phyloP scores from a whole-genome alignment of 345 rosid species.

The Euphorbia tirucalli region DNA sequence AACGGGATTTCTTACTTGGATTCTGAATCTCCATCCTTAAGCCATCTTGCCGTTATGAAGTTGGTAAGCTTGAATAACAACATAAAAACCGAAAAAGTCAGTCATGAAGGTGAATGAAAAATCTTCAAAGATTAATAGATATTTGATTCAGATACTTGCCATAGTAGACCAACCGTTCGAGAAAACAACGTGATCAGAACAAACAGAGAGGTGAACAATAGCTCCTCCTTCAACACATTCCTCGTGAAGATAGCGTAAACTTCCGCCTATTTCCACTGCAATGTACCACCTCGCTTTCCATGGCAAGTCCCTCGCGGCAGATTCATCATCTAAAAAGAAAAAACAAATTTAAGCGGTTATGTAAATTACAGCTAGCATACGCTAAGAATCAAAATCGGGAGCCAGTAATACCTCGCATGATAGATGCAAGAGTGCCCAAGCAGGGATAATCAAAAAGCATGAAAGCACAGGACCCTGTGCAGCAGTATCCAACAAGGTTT shows the following conservation, averaged over 20 bases:
- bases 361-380: no score
- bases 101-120: neutral
- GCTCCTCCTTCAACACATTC: conserved; percentile 48
- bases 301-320: conserved; percentile 37
- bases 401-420: conserved; percentile 22
- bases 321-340: conserved; percentile 27
- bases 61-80: conserved; percentile 39
- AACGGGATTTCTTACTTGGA: conserved; percentile 30
- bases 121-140: neutral
- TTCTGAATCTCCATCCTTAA: conserved; percentile 26
- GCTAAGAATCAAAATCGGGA: no score
- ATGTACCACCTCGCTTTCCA: conserved; percentile 54
- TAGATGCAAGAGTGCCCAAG: conserved; percentile 32
- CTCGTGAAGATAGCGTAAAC: conserved; percentile 51
- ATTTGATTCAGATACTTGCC: conserved; percentile 26
- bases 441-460: conserved; percentile 35
- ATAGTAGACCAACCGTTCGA: conserved; percentile 30
- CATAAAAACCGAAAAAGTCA: conserved; percentile 6
- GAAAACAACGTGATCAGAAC: conserved; percentile 29
- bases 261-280: conserved; percentile 41
- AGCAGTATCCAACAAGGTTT: conserved; percentile 49
- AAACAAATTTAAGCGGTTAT: neutral
- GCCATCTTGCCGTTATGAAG: conserved; percentile 36
- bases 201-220: conserved; percentile 43
- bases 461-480: conserved; percentile 27